These are phyloP conservation scores for Ricinus communis DNA, from an alignment of 345 rosid species.

Conservation along the genomic window DNA sequence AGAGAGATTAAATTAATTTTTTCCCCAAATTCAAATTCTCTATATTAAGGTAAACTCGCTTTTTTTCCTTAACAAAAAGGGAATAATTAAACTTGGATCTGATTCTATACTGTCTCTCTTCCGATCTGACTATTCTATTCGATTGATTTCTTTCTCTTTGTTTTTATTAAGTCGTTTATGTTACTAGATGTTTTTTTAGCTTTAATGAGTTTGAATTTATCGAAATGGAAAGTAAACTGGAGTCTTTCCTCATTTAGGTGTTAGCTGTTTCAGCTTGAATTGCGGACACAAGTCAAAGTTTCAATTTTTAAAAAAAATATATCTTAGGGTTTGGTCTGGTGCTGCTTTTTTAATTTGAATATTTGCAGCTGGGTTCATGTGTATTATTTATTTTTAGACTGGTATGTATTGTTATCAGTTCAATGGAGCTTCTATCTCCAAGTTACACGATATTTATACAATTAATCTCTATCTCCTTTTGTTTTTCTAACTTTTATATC, in stretches of 20 bases:
- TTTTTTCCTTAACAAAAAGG: too few relatives aligned
- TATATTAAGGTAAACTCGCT: constrained; percentile 3
- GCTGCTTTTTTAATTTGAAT: background rate
- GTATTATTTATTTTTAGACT: too few relatives aligned
- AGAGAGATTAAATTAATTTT: background rate
- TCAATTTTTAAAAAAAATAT: too few relatives aligned
- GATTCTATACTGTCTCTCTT: background rate
- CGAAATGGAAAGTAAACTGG: too few relatives aligned
- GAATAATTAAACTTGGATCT: background rate
- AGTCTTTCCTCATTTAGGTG: too few relatives aligned
- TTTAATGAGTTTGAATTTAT: background rate
- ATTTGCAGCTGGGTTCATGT: background rate
- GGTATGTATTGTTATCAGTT: too few relatives aligned
- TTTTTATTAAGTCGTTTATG: background rate
- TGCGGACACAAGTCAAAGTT: too few relatives aligned
- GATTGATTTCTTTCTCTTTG: too few relatives aligned
- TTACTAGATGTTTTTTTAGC: background rate
- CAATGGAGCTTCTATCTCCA: too few relatives aligned
- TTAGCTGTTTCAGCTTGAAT: too few relatives aligned
- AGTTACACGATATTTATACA: background rate
- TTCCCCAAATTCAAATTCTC: background rate
- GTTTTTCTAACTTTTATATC: background rate
- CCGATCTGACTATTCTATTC: background rate
- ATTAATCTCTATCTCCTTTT: too few relatives aligned
- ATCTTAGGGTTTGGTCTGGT: background rate